These are phyloP conservation scores for Penicillium antarcticum DNA, from an alignment of 495 filamentous ascomycete species.

Conservation along the genomic window DNA sequence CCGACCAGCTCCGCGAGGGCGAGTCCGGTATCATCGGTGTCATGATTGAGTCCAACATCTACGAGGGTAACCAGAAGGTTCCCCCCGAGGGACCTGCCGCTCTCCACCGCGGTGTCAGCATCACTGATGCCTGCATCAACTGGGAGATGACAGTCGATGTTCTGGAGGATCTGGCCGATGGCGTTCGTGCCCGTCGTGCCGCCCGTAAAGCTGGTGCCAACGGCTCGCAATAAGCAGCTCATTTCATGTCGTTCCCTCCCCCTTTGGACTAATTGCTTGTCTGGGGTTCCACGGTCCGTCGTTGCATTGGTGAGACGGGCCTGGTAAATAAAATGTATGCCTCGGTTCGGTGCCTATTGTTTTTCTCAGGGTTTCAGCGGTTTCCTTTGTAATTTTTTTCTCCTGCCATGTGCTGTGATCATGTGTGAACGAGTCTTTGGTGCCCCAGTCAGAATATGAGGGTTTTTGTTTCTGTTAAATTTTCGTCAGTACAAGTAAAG, in stretches of 20 bases:
- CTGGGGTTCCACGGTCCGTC: neutral
- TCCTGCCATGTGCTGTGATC: neutral
- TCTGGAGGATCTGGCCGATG: conserved; percentile 81
- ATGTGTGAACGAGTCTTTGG: conserved; percentile 5
- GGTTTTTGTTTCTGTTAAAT: neutral
- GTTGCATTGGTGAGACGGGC: neutral
- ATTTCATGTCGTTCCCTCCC: neutral
- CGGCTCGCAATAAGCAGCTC: conserved; percentile 22
- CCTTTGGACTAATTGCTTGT: neutral
- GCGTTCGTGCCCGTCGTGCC: conserved; percentile 70
- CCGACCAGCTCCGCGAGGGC: conserved; percentile 81
- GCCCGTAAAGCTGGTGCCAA: conserved; percentile 31
- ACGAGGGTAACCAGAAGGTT: conserved; percentile 93
- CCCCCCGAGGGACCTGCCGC: conserved; percentile 74
- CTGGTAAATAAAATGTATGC: conserved; percentile 14
- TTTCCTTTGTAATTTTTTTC: conserved; percentile 7
- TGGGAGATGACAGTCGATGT: conserved; percentile 87
- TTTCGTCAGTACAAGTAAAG: neutral
- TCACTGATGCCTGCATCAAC: conserved; percentile 96
- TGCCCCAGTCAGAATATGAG: conserved; percentile 5
- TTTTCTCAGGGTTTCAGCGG: conserved; percentile 8
- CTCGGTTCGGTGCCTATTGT: conserved; percentile 12
- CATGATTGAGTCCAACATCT: conserved; percentile 98
- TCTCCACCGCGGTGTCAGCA: conserved; percentile 89
- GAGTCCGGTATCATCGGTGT: conserved; percentile 89